phyloP scores from a whole-genome alignment of 805 yeast species.

The Hanseniaspora thailandica region DNA sequence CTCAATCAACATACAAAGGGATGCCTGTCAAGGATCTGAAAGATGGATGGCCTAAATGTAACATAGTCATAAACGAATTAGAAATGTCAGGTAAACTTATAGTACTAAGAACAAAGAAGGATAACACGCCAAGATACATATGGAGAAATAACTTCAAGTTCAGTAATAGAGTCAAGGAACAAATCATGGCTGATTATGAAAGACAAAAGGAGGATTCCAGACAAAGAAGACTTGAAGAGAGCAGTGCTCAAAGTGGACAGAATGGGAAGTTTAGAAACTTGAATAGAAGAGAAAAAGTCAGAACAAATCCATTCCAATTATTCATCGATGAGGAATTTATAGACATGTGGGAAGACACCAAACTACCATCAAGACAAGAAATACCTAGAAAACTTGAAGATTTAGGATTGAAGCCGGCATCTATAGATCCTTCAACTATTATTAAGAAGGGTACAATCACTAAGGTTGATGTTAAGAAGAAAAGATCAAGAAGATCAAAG shows the following conservation, averaged over 20 bases:
- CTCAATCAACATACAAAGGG: constrained; percentile 53
- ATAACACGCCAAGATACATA: constrained; percentile 78
- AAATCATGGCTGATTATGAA: constrained; percentile 32
- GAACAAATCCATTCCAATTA: constrained; percentile 26
- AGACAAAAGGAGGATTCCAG: constrained; percentile 16
- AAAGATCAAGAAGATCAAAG: constrained; percentile 86
- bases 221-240: not conserved
- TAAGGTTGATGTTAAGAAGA: constrained; percentile 60
- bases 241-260: not conserved
- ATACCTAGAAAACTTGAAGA: constrained; percentile 66
- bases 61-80: constrained; percentile 62
- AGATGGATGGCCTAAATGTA: constrained; percentile 92
- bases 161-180: constrained; percentile 39
- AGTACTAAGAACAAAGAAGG: constrained; percentile 84
- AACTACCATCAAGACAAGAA: constrained; percentile 71
- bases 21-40: constrained; percentile 32
- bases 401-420: constrained; percentile 88
- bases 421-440: constrained; percentile 92
- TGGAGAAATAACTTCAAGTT: constrained; percentile 56
- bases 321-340: constrained; percentile 71
- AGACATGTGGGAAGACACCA: constrained; percentile 65
- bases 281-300: constrained; percentile 15
- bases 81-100: constrained; percentile 68
- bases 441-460: constrained; percentile 49
- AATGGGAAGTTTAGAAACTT: not conserved